Evolutionary conservation across 2,329 filamentous ascomycete species (phyloP).

Genomic region (Hymenoscyphus infarciens): DNA sequence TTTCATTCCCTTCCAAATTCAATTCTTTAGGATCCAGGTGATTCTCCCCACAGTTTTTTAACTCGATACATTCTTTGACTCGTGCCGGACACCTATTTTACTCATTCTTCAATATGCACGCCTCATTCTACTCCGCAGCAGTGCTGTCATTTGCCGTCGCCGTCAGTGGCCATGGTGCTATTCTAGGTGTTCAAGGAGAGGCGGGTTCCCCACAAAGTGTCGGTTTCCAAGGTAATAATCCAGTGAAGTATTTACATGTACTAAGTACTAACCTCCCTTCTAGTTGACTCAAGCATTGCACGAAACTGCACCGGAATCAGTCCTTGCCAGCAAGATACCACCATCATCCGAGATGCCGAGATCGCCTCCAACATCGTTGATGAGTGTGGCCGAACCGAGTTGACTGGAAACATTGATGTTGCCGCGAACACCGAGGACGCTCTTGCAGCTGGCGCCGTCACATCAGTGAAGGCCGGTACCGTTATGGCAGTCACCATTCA

Average conservation of each 20-base stretch:
- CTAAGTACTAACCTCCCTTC: neutral
- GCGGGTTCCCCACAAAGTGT: conserved; percentile 45
- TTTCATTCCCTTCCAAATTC: conserved; percentile 22
- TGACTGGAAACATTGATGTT: conserved; percentile 59
- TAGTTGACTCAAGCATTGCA: conserved; percentile 52
- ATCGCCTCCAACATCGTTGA: conserved; percentile 51
- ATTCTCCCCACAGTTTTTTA: conserved; percentile 26
- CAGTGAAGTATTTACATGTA: neutral
- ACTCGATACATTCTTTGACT: conserved; percentile 31
- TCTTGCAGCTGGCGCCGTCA: conserved; percentile 44
- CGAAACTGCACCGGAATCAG: conserved; percentile 61
- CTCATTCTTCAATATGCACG: conserved; percentile 37
- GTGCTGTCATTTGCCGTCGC: conserved; percentile 37
- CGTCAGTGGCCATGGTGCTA: conserved; percentile 44
- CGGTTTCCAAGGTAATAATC: conserved; percentile 40
- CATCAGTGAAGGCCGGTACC: conserved; percentile 56
- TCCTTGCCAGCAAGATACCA: conserved; percentile 63
- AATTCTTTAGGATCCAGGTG: conserved; percentile 28
- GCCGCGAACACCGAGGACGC: conserved; percentile 53
- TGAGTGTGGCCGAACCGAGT: conserved; percentile 59
- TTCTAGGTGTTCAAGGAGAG: conserved; percentile 46
- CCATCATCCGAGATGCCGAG: conserved; percentile 58
- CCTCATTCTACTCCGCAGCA: conserved; percentile 34
- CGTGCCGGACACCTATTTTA: conserved; percentile 35
- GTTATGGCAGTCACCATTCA: conserved; percentile 58